These are phyloP conservation scores for Stephania cephalantha DNA, from an alignment of 164 flowering plant genomes.

Conservation along the genomic window DNA sequence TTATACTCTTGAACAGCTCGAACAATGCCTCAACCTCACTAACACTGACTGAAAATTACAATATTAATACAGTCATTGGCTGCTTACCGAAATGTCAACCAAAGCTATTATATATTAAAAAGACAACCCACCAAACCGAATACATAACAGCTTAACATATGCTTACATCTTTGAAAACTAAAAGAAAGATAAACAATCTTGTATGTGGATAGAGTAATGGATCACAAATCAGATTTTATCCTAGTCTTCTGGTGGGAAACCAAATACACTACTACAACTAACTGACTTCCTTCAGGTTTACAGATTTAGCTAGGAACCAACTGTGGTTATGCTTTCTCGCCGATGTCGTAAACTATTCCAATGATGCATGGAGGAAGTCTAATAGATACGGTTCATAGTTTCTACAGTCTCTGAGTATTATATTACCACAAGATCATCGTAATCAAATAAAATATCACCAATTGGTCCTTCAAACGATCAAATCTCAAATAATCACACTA, in stretches of 20 bases:
- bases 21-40: slow-evolving; percentile 71
- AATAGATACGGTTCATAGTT: too few species aligned
- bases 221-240: not conserved
- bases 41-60: slow-evolving; percentile 43
- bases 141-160: not conserved
- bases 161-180: not conserved
- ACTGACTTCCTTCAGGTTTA: too few species aligned
- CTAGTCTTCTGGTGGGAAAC: not conserved
- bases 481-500: too few species aligned
- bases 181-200: not conserved
- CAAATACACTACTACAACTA: too few species aligned
- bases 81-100: not conserved
- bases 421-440: too few species aligned
- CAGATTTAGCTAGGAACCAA: too few species aligned
- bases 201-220: not conserved
- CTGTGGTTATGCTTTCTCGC: too few species aligned
- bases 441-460: too few species aligned
- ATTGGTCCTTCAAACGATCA: too few species aligned
- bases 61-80: not conserved
- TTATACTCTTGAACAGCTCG: slow-evolving; percentile 64
- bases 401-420: too few species aligned
- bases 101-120: not conserved
- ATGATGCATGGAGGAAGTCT: too few species aligned
- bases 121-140: not conserved
- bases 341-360: too few species aligned